phyloP scores from a whole-genome alignment of 1,284 basidiomycete species.

The Trichosporon inkin region DNA sequence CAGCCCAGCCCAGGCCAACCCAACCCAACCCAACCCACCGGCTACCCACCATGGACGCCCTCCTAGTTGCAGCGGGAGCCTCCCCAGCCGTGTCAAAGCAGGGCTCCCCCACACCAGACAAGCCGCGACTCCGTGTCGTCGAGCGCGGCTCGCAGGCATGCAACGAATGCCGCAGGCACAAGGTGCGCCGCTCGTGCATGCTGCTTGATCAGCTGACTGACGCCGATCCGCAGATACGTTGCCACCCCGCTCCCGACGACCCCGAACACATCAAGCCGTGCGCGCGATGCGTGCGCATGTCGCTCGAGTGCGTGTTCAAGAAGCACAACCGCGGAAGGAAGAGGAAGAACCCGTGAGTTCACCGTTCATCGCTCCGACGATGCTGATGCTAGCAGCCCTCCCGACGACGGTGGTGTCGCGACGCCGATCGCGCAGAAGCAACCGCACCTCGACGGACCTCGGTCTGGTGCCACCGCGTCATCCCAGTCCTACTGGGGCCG shows the following conservation, averaged over 20 bases:
- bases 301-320: constrained; percentile 32
- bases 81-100: constrained; percentile 19
- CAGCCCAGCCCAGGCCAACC: no score
- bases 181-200: constrained; percentile 20
- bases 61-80: constrained; percentile 7
- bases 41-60: constrained; percentile 16
- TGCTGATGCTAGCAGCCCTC: constrained; percentile 3
- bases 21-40: not conserved
- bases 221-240: constrained; percentile 32
- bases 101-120: constrained; percentile 17
- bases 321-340: constrained; percentile 38
- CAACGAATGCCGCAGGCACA: constrained; percentile 36
- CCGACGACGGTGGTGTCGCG: constrained; percentile 9
- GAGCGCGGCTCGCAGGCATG: constrained; percentile 35
- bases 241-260: constrained; percentile 34
- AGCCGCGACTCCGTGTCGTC: constrained; percentile 30
- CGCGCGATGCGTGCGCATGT: constrained; percentile 32
- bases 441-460: constrained; percentile 10
- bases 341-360: constrained; percentile 32
- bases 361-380: not conserved
- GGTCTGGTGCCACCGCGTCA: constrained; percentile 2
- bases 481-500: constrained; percentile 18
- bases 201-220: not conserved
- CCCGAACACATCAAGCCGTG: constrained; percentile 33
- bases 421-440: constrained; percentile 16